phyloP scores from a whole-genome alignment of 1,284 basidiomycete genomes.

The Meira miltonrushii region DNA sequence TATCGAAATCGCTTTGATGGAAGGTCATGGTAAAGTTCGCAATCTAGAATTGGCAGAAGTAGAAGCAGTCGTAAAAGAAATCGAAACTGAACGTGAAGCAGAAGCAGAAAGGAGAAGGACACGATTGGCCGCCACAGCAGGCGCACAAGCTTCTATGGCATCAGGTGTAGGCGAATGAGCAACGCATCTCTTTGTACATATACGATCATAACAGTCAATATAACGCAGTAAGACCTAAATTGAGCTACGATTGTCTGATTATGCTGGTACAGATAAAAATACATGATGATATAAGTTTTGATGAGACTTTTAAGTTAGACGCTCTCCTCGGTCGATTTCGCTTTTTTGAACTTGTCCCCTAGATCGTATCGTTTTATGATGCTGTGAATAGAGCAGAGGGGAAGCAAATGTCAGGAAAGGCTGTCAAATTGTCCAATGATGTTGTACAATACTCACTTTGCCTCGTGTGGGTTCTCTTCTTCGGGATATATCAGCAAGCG shows the following conservation, averaged over 20 bases:
- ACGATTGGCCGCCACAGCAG: slow-evolving; percentile 47
- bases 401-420: background rate
- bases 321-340: background rate
- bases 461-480: slow-evolving; percentile 43
- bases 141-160: slow-evolving; percentile 44
- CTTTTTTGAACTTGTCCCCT: slow-evolving; percentile 13
- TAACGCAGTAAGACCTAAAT: background rate
- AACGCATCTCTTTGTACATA: background rate
- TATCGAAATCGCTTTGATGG: slow-evolving; percentile 50
- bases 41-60: slow-evolving; percentile 46
- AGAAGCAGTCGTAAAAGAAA: slow-evolving; percentile 46
- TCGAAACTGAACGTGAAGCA: slow-evolving; percentile 48
- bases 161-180: slow-evolving; percentile 5
- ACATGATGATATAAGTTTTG: background rate
- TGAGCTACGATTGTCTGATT: background rate
- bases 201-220: no score
- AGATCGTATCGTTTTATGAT: slow-evolving; percentile 21
- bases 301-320: background rate
- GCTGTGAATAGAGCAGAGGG: background rate
- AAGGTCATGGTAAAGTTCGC: slow-evolving; percentile 40
- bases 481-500: slow-evolving; percentile 47
- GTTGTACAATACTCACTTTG: slow-evolving; percentile 21
- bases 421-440: background rate
- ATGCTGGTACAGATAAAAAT: background rate
- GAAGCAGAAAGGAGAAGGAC: slow-evolving; percentile 50